phyloP scores from a whole-genome alignment of 73 alveolate genomes.

The Tetrahymena thermophila region DNA sequence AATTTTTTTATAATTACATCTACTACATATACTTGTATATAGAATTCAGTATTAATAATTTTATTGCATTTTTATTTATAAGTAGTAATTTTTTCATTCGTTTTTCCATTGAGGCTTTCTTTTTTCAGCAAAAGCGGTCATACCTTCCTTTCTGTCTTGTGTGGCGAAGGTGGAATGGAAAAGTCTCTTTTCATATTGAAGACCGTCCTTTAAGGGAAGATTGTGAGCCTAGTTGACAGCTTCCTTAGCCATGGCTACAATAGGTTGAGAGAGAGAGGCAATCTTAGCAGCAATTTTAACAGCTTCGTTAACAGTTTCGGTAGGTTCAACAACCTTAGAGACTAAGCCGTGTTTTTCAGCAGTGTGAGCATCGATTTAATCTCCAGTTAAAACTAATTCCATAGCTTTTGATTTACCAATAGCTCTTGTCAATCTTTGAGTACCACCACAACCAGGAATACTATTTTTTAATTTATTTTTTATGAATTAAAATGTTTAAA shows the following conservation, averaged over 20 bases:
- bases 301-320: conserved; percentile 76
- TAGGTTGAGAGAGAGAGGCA: conserved; percentile 75
- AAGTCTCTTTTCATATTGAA: conserved; percentile 78
- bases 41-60: neutral
- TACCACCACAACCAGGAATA: conserved; percentile 97
- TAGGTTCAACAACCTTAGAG: conserved; percentile 71
- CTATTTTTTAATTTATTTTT: neutral
- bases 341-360: conserved; percentile 92
- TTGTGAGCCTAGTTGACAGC: conserved; percentile 88
- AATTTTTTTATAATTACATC: neutral
- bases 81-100: conserved; percentile 24
- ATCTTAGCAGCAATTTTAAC: conserved; percentile 78
- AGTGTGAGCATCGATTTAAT: conserved; percentile 83
- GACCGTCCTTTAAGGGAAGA: conserved; percentile 77
- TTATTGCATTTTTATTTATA: too few relatives aligned
- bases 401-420: conserved; percentile 95
- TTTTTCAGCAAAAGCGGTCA: conserved; percentile 92
- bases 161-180: conserved; percentile 95
- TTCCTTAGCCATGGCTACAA: conserved; percentile 82
- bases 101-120: conserved; percentile 76
- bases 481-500: neutral
- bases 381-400: conserved; percentile 93
- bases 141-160: conserved; percentile 92
- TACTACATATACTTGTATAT: neutral
- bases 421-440: conserved; percentile 94